A percentile compares a stretch with the other conserved stretches of the same genome.
phyloP scores from a whole-genome alignment of 306 rosid species.

The Clitoria ternatea region DNA sequence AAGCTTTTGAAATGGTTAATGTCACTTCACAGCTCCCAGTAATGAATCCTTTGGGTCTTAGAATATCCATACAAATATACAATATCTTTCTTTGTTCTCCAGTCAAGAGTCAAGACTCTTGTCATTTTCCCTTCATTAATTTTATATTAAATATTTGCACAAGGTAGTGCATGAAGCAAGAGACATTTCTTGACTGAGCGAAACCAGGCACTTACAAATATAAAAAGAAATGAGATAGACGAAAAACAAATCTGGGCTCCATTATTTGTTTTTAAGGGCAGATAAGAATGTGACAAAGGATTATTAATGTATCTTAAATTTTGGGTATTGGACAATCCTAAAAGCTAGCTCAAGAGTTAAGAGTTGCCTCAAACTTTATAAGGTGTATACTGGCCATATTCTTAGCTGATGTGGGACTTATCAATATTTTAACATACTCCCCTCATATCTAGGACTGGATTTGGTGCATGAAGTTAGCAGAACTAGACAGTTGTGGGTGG shows the following conservation, averaged over 20 bases:
- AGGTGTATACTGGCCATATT: too few species aligned
- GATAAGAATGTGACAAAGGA: not conserved
- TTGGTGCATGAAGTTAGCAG: too few species aligned
- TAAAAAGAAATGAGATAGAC: not conserved
- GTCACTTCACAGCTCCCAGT: not conserved
- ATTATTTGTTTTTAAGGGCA: not conserved
- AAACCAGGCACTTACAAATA: not conserved
- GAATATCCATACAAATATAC: not conserved
- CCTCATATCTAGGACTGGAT: too few species aligned
- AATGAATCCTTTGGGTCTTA: too few species aligned
- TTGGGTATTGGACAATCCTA: too few species aligned
- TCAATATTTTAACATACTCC: too few species aligned
- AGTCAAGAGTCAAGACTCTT: not conserved
- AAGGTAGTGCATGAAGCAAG: not conserved
- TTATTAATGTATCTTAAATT: not conserved
- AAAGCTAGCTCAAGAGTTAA: too few species aligned
- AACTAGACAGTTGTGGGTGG: too few species aligned
- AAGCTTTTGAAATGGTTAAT: not conserved
- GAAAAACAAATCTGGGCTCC: not conserved
- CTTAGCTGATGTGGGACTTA: too few species aligned
- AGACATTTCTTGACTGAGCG: not conserved
- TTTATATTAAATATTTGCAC: not conserved
- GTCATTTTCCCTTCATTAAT: not conserved
- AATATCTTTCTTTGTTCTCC: not conserved
- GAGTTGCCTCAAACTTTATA: too few species aligned